A percentile compares a stretch with the other conserved stretches of the same genome.
Evolutionary conservation across 2,329 filamentous ascomycete genomes (phyloP).

Genomic region (Hypoxylon sp.): DNA sequence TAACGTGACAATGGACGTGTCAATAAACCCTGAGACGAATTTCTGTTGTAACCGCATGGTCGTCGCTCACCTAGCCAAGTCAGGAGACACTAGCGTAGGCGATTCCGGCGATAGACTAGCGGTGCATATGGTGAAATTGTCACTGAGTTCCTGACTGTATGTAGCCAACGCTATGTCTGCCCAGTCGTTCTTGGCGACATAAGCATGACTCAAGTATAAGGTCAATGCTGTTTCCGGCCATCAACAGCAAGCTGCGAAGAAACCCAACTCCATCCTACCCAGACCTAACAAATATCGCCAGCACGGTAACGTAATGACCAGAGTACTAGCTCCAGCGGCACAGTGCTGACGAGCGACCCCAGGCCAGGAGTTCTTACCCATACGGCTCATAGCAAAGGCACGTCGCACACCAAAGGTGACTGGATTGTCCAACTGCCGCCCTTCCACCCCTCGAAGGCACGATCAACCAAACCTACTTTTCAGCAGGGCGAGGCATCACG

Average conservation of each 20-base stretch:
- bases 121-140: slow-evolving; percentile 54
- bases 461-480: slow-evolving; percentile 61
- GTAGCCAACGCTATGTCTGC: slow-evolving; percentile 63
- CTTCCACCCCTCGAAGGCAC: slow-evolving; percentile 60
- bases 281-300: slow-evolving; percentile 45
- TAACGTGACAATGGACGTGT: slow-evolving; percentile 53
- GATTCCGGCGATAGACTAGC: slow-evolving; percentile 60
- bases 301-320: slow-evolving; percentile 59
- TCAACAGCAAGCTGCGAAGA: slow-evolving; percentile 46
- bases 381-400: slow-evolving; percentile 78
- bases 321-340: slow-evolving; percentile 72
- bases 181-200: slow-evolving; percentile 51
- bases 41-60: slow-evolving; percentile 63
- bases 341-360: slow-evolving; percentile 81
- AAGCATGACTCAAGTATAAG: slow-evolving; percentile 34
- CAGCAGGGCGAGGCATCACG: slow-evolving; percentile 60
- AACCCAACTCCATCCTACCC: slow-evolving; percentile 49
- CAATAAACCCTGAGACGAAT: slow-evolving; percentile 54
- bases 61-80: slow-evolving; percentile 55
- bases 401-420: slow-evolving; percentile 69
- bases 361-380: slow-evolving; percentile 78
- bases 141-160: slow-evolving; percentile 60
- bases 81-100: slow-evolving; percentile 48
- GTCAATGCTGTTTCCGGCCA: slow-evolving; percentile 43
- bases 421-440: slow-evolving; percentile 66